These are phyloP conservation scores for Microbotryomycetes sp. DNA, from an alignment of 1,284 basidiomycete genomes.

Conservation along the genomic window DNA sequence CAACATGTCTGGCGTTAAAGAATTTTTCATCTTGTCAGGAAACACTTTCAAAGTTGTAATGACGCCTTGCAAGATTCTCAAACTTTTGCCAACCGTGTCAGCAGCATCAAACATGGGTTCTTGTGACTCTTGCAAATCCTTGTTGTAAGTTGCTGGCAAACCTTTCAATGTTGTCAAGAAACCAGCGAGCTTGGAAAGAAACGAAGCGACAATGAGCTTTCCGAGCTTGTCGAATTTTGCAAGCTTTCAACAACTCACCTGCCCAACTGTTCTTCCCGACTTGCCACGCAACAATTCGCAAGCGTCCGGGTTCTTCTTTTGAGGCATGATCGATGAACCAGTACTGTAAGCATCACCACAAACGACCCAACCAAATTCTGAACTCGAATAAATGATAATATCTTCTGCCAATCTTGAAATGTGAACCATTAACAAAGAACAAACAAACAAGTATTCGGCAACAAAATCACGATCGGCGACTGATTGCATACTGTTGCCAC, in stretches of 20 bases:
- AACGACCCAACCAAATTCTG: conserved; percentile 91
- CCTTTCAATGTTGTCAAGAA: conserved; percentile 98
- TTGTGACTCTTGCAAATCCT: conserved; percentile 98
- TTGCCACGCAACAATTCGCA: conserved; percentile 92
- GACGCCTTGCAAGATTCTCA: conserved; percentile 91
- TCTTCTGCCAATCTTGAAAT: conserved; percentile 93
- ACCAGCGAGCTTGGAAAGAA: conserved; percentile 72
- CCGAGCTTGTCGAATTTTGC: conserved; percentile 11
- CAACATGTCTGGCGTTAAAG: conserved; percentile 91
- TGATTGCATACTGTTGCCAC: conserved; percentile 89
- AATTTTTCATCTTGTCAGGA: conserved; percentile 78
- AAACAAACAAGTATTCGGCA: conserved; percentile 95
- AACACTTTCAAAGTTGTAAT: conserved; percentile 83
- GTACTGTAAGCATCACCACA: conserved; percentile 97
- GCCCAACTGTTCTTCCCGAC: conserved; percentile 87
- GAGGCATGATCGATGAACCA: conserved; percentile 98
- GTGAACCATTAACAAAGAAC: conserved; percentile 84
- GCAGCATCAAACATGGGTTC: conserved; percentile 93
- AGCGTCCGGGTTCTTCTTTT: conserved; percentile 99
- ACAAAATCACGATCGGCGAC: conserved; percentile 97
- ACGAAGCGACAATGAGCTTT: too few species aligned
- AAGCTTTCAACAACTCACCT: conserved; percentile 55
- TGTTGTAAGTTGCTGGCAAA: conserved; percentile 96
- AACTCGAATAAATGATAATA: conserved; percentile 90
- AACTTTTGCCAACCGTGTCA: conserved; percentile 80